These are phyloP conservation scores for Solanum lycopersicoides DNA, from an alignment of 257 asterid species.

Conservation along the genomic window DNA sequence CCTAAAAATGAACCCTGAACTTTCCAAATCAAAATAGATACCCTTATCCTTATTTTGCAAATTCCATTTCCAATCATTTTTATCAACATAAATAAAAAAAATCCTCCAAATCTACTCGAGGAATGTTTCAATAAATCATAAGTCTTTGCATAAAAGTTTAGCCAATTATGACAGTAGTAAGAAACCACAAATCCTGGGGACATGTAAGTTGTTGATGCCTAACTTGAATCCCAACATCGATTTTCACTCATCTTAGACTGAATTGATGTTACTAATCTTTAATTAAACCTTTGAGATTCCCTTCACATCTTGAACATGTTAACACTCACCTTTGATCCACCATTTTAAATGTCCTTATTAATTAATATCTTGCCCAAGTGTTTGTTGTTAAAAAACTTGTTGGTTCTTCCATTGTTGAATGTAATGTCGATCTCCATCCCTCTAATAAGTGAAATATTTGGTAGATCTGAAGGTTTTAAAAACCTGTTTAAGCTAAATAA, in stretches of 20 bases:
- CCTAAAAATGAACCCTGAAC: background rate
- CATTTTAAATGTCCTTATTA: background rate
- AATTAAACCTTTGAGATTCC: background rate
- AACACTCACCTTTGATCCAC: background rate
- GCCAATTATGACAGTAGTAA: background rate
- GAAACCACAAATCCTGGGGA: background rate
- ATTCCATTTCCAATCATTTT: background rate
- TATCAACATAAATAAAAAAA: background rate
- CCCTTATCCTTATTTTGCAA: background rate
- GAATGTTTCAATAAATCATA: too few species aligned
- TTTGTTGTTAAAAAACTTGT: too few species aligned
- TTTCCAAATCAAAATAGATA: background rate
- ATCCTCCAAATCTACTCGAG: background rate
- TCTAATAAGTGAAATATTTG: too few species aligned
- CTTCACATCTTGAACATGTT: background rate
- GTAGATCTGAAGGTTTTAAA: background rate
- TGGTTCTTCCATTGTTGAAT: background rate
- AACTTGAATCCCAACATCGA: background rate
- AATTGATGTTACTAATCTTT: background rate
- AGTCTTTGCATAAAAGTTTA: background rate
- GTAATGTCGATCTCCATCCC: background rate
- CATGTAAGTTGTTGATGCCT: background rate
- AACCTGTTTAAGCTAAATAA: background rate
- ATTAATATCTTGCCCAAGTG: background rate
- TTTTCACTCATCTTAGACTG: background rate